Evolutionary conservation across 306 rosid genomes (phyloP).

Genomic region (Glycine tomentella): DNA sequence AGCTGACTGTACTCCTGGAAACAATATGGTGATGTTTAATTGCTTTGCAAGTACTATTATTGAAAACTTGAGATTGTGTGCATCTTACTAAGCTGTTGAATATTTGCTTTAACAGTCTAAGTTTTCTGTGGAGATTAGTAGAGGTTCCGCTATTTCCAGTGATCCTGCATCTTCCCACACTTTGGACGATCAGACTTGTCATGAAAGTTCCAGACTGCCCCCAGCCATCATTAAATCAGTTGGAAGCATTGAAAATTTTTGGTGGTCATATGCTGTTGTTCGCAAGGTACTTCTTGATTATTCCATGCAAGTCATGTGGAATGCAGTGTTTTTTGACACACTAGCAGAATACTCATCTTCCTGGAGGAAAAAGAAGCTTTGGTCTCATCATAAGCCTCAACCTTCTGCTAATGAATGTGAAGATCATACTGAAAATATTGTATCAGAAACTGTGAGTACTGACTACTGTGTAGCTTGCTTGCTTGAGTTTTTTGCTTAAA

Average conservation of each 20-base stretch:
- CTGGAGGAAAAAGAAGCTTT: constrained; percentile 78
- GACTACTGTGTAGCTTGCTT: constrained; percentile 65
- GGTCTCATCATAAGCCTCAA: constrained; percentile 62
- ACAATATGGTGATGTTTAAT: constrained; percentile 59
- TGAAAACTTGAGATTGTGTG: constrained; percentile 23
- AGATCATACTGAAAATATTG: constrained; percentile 49
- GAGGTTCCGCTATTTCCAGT: constrained; percentile 48
- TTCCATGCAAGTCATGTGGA: constrained; percentile 90
- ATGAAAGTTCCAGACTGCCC: constrained; percentile 48
- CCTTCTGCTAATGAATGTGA: constrained; percentile 47
- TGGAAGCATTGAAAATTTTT: constrained; percentile 82
- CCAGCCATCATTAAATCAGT: constrained; percentile 56
- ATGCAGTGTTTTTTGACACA: constrained; percentile 82
- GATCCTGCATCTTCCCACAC: constrained; percentile 44
- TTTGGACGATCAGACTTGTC: constrained; percentile 47
- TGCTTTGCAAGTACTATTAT: constrained; percentile 29
- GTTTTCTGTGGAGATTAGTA: constrained; percentile 52
- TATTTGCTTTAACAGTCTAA: constrained; percentile 62
- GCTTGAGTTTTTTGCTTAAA: constrained; percentile 45
- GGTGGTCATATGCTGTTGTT: constrained; percentile 72
- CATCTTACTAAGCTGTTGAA: constrained; percentile 41
- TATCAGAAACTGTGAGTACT: constrained; percentile 74
- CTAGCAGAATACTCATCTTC: constrained; percentile 62
- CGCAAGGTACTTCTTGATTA: constrained; percentile 69
- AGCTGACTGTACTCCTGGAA: constrained; percentile 51